Base-by-base conservation (phyloP, 2,329 filamentous ascomycete genomes). In the Teratosphaeria zuluensis region DNA sequence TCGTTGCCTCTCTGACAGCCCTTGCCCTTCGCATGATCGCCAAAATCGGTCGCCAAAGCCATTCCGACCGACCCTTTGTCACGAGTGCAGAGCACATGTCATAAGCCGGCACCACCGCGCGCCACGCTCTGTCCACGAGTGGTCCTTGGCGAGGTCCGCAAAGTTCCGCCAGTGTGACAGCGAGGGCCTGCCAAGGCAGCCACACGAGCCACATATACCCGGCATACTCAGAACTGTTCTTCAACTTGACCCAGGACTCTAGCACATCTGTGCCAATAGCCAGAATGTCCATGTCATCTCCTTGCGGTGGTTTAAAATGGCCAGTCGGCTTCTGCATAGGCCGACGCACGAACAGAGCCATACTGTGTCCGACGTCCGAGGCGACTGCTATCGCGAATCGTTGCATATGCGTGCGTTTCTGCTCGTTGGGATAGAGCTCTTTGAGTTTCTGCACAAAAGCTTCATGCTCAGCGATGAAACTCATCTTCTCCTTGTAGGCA, bases 161-260 rank as follows among this genome's bases (percentile, higher is more conserved):
- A 12, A 57, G 55, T 31, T 57, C 55, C 5, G 55, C 55, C 42
- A 57, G 14, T 14, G 51, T 30, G 32, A 57, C 48, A 11, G 55
- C 55, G 4, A 57, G n/a, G 3, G 55, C 55, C 31, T 57, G 51
- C 55, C 55, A 57, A 11, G 55, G 55, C 4, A 53, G 21, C 55
- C 55, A 57, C 14, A 19, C 32, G 14, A 33, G 24, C 55, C 55
- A 57, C 21, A 30, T 48, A 11, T 48, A 48, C n/a, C 21, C 21
- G 5, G 42, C 16, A 21, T 19, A 48, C 42, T 19, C 42, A 21
- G 42, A n/a, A 19, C 42, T 48, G 42, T 19, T 19, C 42, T 48
- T 48, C 42, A 48, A 21, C 42, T 1, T 24, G 7, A 48, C 42
- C 42, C 42, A 48, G 19, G 42, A 48, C n/a, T 21, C 16, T 21